Conservation (phyloP, 805 yeast species). For the Ogataea glucozyma region DNA sequence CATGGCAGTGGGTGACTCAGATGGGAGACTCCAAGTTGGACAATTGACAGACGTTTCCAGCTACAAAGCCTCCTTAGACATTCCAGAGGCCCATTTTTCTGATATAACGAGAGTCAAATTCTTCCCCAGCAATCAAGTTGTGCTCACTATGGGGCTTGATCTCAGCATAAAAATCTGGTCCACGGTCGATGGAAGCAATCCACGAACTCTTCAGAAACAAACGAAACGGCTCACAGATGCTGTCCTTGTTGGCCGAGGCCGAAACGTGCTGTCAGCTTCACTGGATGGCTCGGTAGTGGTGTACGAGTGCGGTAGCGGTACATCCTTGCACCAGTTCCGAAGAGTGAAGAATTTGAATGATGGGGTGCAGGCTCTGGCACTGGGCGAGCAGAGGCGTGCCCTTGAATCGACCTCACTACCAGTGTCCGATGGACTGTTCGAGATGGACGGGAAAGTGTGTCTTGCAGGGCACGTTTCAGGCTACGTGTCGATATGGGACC, state of each 20-base stretch:
- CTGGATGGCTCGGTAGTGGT: conserved; percentile 55
- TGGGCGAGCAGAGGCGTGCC: conserved; percentile 22
- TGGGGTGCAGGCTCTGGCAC: conserved; percentile 32
- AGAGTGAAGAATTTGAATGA: conserved; percentile 39
- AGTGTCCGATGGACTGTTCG: conserved; percentile 47
- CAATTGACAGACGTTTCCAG: background rate
- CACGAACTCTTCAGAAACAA: conserved; percentile 55
- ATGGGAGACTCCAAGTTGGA: conserved; percentile 19
- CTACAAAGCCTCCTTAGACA: background rate
- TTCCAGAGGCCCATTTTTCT: conserved; percentile 48
- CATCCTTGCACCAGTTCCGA: conserved; percentile 41
- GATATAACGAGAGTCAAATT: conserved; percentile 46
- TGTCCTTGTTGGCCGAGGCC: conserved; percentile 59
- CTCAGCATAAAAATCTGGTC: conserved; percentile 64
- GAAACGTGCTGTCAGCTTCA: conserved; percentile 61
- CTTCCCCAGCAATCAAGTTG: conserved; percentile 67
- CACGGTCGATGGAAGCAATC: conserved; percentile 44
- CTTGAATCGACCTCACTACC: too few relatives aligned
- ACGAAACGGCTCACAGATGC: conserved; percentile 48
- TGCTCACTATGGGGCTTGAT: conserved; percentile 60
- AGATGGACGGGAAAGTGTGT: conserved; percentile 45
- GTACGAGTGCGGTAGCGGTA: conserved; percentile 72
- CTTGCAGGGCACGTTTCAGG: conserved; percentile 47
- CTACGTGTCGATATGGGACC: conserved; percentile 44
- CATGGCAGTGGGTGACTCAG: conserved; percentile 20